Evolutionary conservation across 1,139 yeast species (phyloP).

Genomic region (Taphrina wiesneri): DNA sequence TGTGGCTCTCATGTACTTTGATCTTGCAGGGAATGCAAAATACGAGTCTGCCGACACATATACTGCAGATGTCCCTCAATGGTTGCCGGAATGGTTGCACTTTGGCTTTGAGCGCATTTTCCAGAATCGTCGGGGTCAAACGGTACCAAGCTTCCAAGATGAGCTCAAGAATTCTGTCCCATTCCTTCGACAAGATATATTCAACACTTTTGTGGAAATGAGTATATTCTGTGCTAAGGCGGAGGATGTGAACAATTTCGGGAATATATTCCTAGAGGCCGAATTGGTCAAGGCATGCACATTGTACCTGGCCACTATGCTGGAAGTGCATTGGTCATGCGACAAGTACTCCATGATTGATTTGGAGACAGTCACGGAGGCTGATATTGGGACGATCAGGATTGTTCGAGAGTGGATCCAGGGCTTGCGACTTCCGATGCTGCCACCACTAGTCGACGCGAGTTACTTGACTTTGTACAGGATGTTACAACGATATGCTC

Average conservation of each 20-base stretch:
- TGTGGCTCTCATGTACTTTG: background rate
- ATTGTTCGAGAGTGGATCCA: background rate
- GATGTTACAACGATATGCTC: conserved; percentile 55
- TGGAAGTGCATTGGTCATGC: background rate
- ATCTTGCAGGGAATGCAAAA: background rate
- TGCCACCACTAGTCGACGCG: conserved; percentile 6
- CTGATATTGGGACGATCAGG: background rate
- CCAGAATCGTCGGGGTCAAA: background rate
- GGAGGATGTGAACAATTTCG: background rate
- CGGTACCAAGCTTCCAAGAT: background rate
- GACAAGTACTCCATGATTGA: background rate
- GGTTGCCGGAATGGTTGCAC: background rate
- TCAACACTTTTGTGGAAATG: conserved; percentile 1
- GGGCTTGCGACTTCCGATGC: background rate
- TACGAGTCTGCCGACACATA: background rate
- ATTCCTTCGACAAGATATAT: background rate
- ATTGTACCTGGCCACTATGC: background rate
- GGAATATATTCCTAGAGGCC: background rate
- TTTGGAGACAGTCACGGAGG: background rate
- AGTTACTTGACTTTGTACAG: background rate
- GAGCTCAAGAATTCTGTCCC: background rate
- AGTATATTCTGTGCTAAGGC: background rate
- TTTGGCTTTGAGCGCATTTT: background rate
- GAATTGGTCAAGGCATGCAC: conserved; percentile 21
- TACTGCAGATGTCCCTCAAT: too few species aligned